Evolutionary conservation across 345 rosid species (phyloP).

Genomic region (Euphorbia pulcherrima): DNA sequence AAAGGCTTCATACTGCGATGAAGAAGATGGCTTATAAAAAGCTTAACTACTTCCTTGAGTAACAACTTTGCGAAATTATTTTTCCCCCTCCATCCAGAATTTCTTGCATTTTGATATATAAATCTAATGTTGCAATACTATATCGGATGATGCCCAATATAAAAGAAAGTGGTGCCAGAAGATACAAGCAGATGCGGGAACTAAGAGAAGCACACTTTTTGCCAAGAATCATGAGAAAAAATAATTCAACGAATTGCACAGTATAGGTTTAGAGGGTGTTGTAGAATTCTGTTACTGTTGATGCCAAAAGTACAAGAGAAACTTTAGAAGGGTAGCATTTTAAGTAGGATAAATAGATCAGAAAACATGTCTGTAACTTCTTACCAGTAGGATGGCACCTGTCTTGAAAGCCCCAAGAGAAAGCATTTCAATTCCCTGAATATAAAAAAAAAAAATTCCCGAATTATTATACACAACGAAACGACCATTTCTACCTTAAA

Average conservation of each 20-base stretch:
- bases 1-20: background rate
- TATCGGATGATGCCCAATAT: background rate
- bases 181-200: background rate
- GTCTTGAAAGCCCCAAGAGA: conserved; percentile 97
- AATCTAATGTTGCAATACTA: background rate
- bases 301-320: background rate
- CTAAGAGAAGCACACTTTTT: background rate
- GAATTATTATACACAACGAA: background rate
- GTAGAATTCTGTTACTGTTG: background rate
- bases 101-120: background rate
- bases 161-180: background rate
- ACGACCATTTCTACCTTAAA: background rate
- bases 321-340: background rate
- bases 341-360: background rate
- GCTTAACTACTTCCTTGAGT: background rate
- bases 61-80: background rate
- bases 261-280: background rate
- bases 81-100: background rate
- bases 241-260: background rate
- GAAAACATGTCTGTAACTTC: conserved; percentile 4
- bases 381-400: conserved; percentile 94
- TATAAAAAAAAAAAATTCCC: background rate
- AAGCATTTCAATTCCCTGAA: conserved; percentile 98
- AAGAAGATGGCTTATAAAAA: background rate
- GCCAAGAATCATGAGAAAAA: background rate